Evolutionary conservation across 345 rosid genomes (phyloP), one percentile per base, ranked within the genome.

Genomic region (Eucalyptus decipiens): DNA sequence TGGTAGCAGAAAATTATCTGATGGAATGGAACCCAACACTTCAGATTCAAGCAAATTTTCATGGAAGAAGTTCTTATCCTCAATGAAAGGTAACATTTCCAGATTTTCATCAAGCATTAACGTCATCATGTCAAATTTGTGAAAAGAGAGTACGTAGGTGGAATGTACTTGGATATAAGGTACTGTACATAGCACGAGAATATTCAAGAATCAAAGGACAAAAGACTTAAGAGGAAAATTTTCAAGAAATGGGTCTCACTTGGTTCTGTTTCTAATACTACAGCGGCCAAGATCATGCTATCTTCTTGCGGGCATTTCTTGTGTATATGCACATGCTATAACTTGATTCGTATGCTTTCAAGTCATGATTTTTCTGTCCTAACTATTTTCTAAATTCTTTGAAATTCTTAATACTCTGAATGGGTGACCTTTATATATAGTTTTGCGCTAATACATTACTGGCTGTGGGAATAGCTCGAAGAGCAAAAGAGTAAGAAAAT

Each of bases 1-100:
- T 28, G 94, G 93, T 47, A 89, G 90, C 58, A 86, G 56, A 30
- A 90, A 89, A 43, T 58, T 89, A 62, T 34, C 67, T 24, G 34
- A 48, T 47, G 87, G 80, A 42, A 65, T 21, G 69, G 76, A 87
- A 45, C 43, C 89, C 24, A 24, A 30, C 43, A 60, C 67, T 67
- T 34, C 92, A 43, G 54, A 18, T 42, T 54, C 88, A n/a, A 26
- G 56, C 42, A 76, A 52, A 60, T 32, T 62, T 28, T 47, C 86
- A 48, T 52, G 49, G 62, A 56, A 32, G 85, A 56, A 32, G 85
- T 83, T 88, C 23, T 45, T 24, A 24, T 85, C 89, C n/a, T 88
- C 87, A 50, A 45, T 88, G 16, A 88, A 47, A 13, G 76, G 89
- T 90, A 19, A 58, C 11, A 65, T n/a, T n/a, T 65, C 76, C 26